Conservation (phyloP, 257 asterid species). For the Solanum pinnatisectum region DNA sequence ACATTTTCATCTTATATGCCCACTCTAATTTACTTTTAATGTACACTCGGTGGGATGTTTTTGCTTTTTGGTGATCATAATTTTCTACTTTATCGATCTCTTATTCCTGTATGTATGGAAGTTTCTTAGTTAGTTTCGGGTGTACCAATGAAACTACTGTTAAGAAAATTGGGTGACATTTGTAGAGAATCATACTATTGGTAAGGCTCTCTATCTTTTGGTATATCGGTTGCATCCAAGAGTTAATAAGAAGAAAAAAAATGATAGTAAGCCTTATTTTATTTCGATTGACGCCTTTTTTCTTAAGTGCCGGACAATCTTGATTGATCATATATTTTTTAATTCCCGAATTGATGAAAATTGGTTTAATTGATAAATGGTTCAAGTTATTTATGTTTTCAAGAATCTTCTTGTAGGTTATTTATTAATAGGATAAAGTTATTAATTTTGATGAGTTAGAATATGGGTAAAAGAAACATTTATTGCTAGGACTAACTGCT, state of each 20-base stretch:
- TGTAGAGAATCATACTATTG: not conserved
- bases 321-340: not conserved
- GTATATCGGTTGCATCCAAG: not conserved
- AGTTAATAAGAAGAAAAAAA: not conserved
- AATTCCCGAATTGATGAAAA: not conserved
- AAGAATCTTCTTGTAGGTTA: not conserved
- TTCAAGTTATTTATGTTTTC: not conserved
- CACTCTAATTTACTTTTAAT: not conserved
- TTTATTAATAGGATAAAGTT: not conserved
- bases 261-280: not conserved
- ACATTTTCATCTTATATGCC: not conserved
- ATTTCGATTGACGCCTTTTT: not conserved
- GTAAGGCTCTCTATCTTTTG: not conserved
- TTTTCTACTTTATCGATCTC: not conserved
- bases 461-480: not conserved
- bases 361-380: not conserved
- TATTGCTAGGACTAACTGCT: not conserved
- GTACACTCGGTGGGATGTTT: not conserved
- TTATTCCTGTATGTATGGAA: not conserved
- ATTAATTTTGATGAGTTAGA: not conserved
- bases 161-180: not conserved
- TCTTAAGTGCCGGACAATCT: not conserved
- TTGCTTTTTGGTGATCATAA: not conserved
- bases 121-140: not conserved
- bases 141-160: not conserved